These are phyloP conservation scores for Biscogniauxia sp. DNA, from an alignment of 2,329 filamentous ascomycete species.

Conservation along the genomic window DNA sequence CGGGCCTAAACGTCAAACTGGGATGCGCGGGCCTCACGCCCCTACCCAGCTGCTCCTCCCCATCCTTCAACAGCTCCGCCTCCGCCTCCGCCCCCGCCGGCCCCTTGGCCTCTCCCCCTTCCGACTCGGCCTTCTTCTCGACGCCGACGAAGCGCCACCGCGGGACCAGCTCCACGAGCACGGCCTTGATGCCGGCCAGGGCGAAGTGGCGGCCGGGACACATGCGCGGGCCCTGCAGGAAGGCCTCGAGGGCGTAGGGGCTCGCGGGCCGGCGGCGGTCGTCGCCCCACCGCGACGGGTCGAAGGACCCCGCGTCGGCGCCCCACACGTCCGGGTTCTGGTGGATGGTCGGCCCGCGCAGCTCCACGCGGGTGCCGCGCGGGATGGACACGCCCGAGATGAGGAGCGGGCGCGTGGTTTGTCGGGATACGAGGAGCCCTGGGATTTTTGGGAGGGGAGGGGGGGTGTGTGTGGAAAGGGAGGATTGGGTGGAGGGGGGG, in stretches of 20 bases:
- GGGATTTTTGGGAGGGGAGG: not conserved
- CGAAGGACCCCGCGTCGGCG: slow-evolving; percentile 16
- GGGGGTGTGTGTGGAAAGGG: not conserved
- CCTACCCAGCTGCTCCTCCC: slow-evolving; percentile 19
- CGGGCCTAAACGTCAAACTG: slow-evolving; percentile 21
- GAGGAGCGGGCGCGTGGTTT: slow-evolving; percentile 9
- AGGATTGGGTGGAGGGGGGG: too few species aligned
- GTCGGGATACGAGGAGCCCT: slow-evolving; percentile 11
- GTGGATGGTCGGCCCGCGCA: slow-evolving; percentile 19
- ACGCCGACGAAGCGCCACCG: slow-evolving; percentile 23
- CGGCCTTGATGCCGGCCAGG: slow-evolving; percentile 23
- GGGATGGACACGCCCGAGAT: slow-evolving; percentile 27
- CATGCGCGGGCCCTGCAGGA: slow-evolving; percentile 27
- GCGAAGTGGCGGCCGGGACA: slow-evolving; percentile 28
- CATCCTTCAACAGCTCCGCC: slow-evolving; percentile 14
- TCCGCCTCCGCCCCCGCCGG: slow-evolving; percentile 1
- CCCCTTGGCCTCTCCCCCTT: slow-evolving; percentile 1
- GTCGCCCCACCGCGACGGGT: slow-evolving; percentile 26
- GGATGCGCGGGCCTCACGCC: slow-evolving; percentile 25
- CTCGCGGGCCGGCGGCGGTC: slow-evolving; percentile 5
- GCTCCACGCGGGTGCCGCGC: slow-evolving; percentile 23
- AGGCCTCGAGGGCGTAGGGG: slow-evolving; percentile 34
- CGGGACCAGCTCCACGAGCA: slow-evolving; percentile 24
- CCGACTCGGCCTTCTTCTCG: slow-evolving; percentile 10
- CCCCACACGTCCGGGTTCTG: slow-evolving; percentile 24